Conservation (phyloP, 768 basidiomycete species). For the Boletus vermiculosoides region DNA sequence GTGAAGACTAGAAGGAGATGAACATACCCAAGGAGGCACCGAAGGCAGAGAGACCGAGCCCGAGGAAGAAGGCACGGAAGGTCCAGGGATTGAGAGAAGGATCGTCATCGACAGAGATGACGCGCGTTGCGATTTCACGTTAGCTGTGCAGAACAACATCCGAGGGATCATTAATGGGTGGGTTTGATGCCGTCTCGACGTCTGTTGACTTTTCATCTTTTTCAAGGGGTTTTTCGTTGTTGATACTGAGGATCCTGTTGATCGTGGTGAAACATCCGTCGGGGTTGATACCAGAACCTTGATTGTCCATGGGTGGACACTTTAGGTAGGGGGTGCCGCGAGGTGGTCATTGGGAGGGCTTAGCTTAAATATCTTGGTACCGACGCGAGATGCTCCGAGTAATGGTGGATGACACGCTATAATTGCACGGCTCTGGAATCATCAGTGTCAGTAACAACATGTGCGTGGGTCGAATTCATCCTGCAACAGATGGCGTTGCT, state of each 20-base stretch:
- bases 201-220: conserved; percentile 23
- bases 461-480: too few species aligned
- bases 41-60: conserved; percentile 45
- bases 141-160: conserved; percentile 37
- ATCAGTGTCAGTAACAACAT: too few species aligned
- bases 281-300: too few species aligned
- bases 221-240: neutral
- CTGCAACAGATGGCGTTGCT: too few species aligned
- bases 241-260: too few species aligned
- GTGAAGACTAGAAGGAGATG: too few species aligned
- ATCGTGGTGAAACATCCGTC: too few species aligned
- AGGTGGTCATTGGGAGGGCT: neutral
- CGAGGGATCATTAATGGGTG: conserved; percentile 6
- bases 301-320: neutral
- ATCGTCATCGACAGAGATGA: conserved; percentile 42
- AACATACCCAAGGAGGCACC: too few species aligned
- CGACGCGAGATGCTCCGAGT: neutral
- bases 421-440: too few species aligned
- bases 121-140: conserved; percentile 46
- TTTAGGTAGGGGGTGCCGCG: too few species aligned
- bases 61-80: conserved; percentile 51
- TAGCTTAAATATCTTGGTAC: conserved; percentile 2
- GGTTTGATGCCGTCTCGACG: conserved; percentile 24
- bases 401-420: neutral
- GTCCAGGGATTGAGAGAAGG: conserved; percentile 30